Evolutionary conservation across 441 rosid species (phyloP), one percentile per base, ranked within the genome.

Genomic region (Monsonia emarginata): DNA sequence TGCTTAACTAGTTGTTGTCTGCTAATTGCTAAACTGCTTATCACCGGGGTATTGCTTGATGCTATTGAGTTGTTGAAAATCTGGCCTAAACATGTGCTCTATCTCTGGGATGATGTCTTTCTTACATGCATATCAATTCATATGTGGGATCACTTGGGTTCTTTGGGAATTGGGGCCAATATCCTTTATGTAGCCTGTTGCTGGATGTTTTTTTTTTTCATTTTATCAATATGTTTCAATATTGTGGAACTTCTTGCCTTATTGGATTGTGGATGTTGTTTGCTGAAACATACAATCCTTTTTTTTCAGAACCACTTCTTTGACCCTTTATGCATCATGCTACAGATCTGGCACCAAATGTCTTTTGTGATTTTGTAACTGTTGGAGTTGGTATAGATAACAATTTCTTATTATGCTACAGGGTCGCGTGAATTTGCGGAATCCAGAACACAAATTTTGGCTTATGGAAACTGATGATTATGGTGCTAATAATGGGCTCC

Each of bases 401-500:
- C 2, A 16, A 6, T 7, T 54, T 4, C 27, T 64, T 50, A 6
- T 30, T 67, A 26, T 74, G 54, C 70, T 77, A 56, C 75, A 93
- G 98, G 96, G 98, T n/a, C 80, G 79, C 69, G 97, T 88, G 70
- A 72, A 87, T 68, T 73, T 93, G 72, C 85, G 84, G 65, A 79
- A 79, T 66, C 98, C 98, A 13, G 92, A 86, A 22, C 87, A 87
- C 67, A 90, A 81, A 67, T 93, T 90, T 71, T 90, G 91, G 79
- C 81, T 94, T 0, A 85, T 94, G 80, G 96, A 90, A 72, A 90
- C 93, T 66, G 96, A 87, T 84, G 87, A 85, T 66, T 77, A 78
- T 72, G 95, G 87, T 48, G 79, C 70, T 65, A 87, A 76, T 75
- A 94, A 90, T 70, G 98, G 98, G 27, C 91, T 93, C 72, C 98